phyloP scores from a whole-genome alignment of 139 green algal species.

The Pseudopediastrum boryanum region DNA sequence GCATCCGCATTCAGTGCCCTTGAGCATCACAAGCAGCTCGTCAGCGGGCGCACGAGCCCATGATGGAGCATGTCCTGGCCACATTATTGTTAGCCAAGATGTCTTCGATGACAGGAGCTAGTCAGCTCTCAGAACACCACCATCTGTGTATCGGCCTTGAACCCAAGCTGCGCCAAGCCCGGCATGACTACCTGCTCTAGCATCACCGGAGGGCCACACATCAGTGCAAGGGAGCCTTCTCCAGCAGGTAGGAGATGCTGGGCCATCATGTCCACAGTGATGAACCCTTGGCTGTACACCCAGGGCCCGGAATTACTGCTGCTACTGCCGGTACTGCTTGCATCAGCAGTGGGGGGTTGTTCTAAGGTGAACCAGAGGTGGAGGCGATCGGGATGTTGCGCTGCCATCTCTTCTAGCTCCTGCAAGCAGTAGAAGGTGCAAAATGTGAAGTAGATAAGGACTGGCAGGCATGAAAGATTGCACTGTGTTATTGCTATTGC shows the following conservation, averaged over 20 bases:
- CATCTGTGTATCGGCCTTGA: constrained; percentile 35
- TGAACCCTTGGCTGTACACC: constrained; percentile 73
- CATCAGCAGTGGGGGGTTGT: constrained; percentile 2
- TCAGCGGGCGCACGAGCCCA: no score
- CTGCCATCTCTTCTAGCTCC: constrained; percentile 25
- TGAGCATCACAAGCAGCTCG: no score
- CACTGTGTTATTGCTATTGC: no score
- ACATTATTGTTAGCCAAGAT: no score
- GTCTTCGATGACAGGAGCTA: no score
- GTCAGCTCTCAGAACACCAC: constrained; percentile 45
- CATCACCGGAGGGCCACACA: constrained; percentile 95
- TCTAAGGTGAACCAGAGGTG: constrained; percentile 45
- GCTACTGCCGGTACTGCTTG: not conserved
- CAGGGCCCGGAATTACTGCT: constrained; percentile 54
- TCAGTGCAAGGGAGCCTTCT: constrained; percentile 64
- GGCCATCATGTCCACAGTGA: constrained; percentile 51
- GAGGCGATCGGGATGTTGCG: constrained; percentile 59
- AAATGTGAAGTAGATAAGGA: not conserved
- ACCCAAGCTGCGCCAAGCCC: constrained; percentile 65
- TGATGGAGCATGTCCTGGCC: no score
- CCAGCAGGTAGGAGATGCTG: constrained; percentile 33
- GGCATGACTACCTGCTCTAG: constrained; percentile 85
- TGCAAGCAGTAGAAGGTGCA: not conserved
- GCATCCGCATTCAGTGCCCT: no score
- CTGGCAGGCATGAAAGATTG: not conserved